Conservation (phyloP, 2,329 filamentous ascomycete genomes). For the Aspergillus ochraceoroseus region DNA sequence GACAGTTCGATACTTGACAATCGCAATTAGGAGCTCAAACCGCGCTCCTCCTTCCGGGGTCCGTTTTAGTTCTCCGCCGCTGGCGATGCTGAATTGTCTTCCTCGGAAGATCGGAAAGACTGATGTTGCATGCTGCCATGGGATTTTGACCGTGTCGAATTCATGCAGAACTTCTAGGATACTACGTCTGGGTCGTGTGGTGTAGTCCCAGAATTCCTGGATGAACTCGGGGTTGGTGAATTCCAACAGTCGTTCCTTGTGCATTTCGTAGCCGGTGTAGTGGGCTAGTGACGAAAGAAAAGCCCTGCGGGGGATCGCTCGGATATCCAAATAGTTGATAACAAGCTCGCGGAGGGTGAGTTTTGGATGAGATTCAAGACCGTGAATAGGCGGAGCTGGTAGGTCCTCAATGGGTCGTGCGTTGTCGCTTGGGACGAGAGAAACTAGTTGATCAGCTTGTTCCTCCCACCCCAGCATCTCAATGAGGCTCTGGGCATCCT, state of each 20-base stretch:
- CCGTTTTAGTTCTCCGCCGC: slow-evolving; percentile 53
- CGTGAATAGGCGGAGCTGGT: slow-evolving; percentile 33
- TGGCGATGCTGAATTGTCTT: slow-evolving; percentile 91
- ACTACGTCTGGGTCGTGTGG: slow-evolving; percentile 79
- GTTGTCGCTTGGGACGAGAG: slow-evolving; percentile 41
- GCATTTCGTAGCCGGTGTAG: slow-evolving; percentile 66
- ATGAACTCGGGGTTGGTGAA: slow-evolving; percentile 74
- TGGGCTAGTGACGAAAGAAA: slow-evolving; percentile 78
- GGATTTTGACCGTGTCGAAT: slow-evolving; percentile 77
- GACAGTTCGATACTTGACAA: slow-evolving; percentile 87
- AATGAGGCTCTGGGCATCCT: slow-evolving; percentile 75
- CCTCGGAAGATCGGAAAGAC: slow-evolving; percentile 78
- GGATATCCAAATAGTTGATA: slow-evolving; percentile 80
- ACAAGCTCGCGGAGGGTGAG: slow-evolving; percentile 70
- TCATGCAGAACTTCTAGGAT: slow-evolving; percentile 91
- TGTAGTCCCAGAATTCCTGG: slow-evolving; percentile 95
- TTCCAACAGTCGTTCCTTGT: slow-evolving; percentile 76
- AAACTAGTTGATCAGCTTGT: slow-evolving; percentile 66
- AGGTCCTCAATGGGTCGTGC: slow-evolving; percentile 22
- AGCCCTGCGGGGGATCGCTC: slow-evolving; percentile 76
- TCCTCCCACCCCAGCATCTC: slow-evolving; percentile 70
- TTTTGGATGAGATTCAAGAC: slow-evolving; percentile 32
- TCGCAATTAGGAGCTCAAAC: slow-evolving; percentile 72
- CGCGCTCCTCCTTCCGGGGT: slow-evolving; percentile 40
- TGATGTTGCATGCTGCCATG: slow-evolving; percentile 65